phyloP scores from a whole-genome alignment of 495 filamentous ascomycete species.

The Sordaria brevicollis region DNA sequence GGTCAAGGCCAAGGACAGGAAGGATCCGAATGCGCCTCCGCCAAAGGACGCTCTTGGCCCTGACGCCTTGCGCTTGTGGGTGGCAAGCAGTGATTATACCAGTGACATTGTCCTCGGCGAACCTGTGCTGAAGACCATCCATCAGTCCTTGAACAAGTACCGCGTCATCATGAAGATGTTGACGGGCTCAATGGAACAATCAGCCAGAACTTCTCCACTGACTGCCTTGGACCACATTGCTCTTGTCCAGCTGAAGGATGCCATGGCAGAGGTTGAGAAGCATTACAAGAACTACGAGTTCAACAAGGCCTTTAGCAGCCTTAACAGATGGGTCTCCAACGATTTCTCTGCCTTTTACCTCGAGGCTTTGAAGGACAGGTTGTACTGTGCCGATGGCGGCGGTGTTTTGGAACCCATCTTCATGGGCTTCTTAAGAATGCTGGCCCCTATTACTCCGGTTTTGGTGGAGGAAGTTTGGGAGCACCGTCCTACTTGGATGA shows the following conservation, averaged over 20 bases:
- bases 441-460: conserved; percentile 72
- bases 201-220: conserved; percentile 32
- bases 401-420: conserved; percentile 64
- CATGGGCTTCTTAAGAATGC: conserved; percentile 57
- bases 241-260: conserved; percentile 56
- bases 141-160: conserved; percentile 71
- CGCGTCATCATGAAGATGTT: conserved; percentile 81
- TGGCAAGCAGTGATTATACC: conserved; percentile 82
- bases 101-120: conserved; percentile 71
- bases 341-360: conserved; percentile 92
- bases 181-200: conserved; percentile 65
- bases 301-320: conserved; percentile 58
- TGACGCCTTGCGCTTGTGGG: conserved; percentile 89
- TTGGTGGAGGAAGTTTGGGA: conserved; percentile 86
- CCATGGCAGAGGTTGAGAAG: conserved; percentile 46
- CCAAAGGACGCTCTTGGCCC: conserved; percentile 46
- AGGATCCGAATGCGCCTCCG: conserved; percentile 4
- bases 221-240: conserved; percentile 62
- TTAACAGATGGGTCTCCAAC: conserved; percentile 70
- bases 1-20: conserved; percentile 25
- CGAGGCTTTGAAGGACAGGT: conserved; percentile 78
- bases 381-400: conserved; percentile 67
- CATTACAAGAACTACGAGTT: conserved; percentile 68
- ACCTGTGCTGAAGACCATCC: conserved; percentile 60
- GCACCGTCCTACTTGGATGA: conserved; percentile 55